phyloP scores from a whole-genome alignment of 2,329 filamentous ascomycete genomes.

The Lachnum nothofagi region DNA sequence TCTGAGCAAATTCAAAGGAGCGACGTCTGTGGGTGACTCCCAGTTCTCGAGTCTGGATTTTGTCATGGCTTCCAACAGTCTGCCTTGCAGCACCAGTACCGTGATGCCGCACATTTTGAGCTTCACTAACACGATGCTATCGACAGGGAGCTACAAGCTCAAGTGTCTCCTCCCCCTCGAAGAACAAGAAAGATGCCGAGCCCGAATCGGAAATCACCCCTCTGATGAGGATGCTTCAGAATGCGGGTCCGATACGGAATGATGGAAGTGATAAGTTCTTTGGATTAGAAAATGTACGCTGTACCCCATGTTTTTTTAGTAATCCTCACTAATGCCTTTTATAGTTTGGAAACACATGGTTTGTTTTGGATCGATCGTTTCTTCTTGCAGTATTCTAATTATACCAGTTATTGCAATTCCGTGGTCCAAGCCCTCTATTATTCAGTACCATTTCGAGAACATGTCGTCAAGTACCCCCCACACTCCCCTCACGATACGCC shows the following conservation, averaged over 20 bases:
- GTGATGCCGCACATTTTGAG: neutral
- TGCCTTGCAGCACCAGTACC: conserved; percentile 13
- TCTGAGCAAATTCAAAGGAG: conserved; percentile 54
- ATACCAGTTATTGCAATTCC: conserved; percentile 86
- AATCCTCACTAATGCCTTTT: conserved; percentile 25
- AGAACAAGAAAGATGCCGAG: conserved; percentile 31
- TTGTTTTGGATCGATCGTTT: conserved; percentile 29
- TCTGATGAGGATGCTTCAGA: conserved; percentile 70
- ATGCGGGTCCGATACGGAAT: conserved; percentile 71
- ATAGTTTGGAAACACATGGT: conserved; percentile 98
- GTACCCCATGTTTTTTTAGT: neutral
- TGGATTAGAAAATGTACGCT: conserved; percentile 90
- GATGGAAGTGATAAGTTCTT: conserved; percentile 98
- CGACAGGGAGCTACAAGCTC: conserved; percentile 21
- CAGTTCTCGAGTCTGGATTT: neutral
- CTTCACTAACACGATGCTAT: conserved; percentile 14
- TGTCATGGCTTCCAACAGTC: neutral
- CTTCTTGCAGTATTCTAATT: conserved; percentile 26
- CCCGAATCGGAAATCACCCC: conserved; percentile 52
- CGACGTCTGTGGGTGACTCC: conserved; percentile 46
- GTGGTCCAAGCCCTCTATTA: conserved; percentile 97
- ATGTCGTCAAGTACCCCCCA: conserved; percentile 85
- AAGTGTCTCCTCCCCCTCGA: conserved; percentile 20
- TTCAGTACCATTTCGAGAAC: conserved; percentile 86
- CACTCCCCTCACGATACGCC: conserved; percentile 65